Evolutionary conservation across 345 rosid species (phyloP), one percentile per base, ranked within the genome.

Genomic region (Melastoma malabathricum): DNA sequence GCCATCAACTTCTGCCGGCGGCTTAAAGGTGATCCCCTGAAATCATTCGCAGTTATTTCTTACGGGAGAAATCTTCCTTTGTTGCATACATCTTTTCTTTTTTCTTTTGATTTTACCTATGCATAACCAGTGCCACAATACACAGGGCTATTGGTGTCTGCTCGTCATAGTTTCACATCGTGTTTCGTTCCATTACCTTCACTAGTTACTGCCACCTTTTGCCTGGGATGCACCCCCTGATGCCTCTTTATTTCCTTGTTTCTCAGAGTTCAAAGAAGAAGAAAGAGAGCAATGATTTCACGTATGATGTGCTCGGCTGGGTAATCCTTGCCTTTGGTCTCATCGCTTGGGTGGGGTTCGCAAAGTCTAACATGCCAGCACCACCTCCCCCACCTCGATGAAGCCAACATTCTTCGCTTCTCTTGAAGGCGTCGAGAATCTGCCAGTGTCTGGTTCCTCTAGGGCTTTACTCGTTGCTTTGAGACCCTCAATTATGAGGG

Each of bases 221-320:
- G 7, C 9, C 38, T 31, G 7, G 9, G 38, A 31, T 31, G 38
- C 38, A 31, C 7, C 38, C 38, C 38, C 38, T 31, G 38, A 38
- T 18, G 15, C 25, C 13, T 31, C 25, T 48, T 19, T 16, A 0
- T 15, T 18, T 18, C 38, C 29, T 39, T 15, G 22, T 15, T 34
- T 31, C 25, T 31, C 63, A 83, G 89, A 62, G 41, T 15, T 46
- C 74, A 46, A 84, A 80, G 83, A 82, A 82, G 59, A 78, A 80
- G 71, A 73, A 74, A 70, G 72, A 74, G 59, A 73, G 64, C 67
- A 77, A 66, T 57, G 89, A 86, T 71, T 54, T 75, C 50, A 83
- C 64, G 65, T 90, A 90, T 20, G 94, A 90, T 66, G 68, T 82
- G 56, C 67, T 72, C 44, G 94, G 96, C 44, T 84, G 94, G 96